Percentiles rank a stretch among this genome's conserved stretches.
Evolutionary conservation across 345 rosid species (phyloP).

Genomic region (Bruguiera parviflora): DNA sequence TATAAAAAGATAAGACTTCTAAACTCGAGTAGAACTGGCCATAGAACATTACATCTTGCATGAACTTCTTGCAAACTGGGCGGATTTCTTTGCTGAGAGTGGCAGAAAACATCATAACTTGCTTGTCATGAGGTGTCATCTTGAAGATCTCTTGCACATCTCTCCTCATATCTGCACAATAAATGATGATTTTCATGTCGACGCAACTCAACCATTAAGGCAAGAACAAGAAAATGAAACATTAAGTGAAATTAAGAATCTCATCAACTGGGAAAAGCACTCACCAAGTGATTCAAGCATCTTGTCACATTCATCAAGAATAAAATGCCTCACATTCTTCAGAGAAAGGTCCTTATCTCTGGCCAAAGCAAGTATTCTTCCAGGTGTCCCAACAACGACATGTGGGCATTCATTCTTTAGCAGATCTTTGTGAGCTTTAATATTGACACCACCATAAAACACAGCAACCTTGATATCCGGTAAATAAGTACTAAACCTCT

Average conservation of each 20-base stretch:
- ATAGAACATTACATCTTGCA: slow-evolving; percentile 98
- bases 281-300: slow-evolving; percentile 99
- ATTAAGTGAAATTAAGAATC: background rate
- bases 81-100: slow-evolving; percentile 99
- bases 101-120: slow-evolving; percentile 99
- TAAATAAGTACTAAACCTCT: slow-evolving; percentile 92
- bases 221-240: background rate
- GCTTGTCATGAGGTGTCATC: slow-evolving; percentile 99
- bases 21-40: slow-evolving; percentile 59
- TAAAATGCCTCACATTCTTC: slow-evolving; percentile 99
- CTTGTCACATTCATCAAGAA: slow-evolving; percentile 98
- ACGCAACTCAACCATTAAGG: background rate
- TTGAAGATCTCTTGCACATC: slow-evolving; percentile 99
- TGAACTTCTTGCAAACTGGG: slow-evolving; percentile 98
- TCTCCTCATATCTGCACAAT: slow-evolving; percentile 78
- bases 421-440: slow-evolving; percentile 82
- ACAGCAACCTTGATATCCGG: slow-evolving; percentile 91
- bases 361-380: slow-evolving; percentile 80
- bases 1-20: slow-evolving; percentile 43
- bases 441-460: slow-evolving; percentile 93
- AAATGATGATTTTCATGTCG: background rate
- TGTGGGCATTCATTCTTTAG: slow-evolving; percentile 99
- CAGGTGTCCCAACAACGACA: slow-evolving; percentile 98
- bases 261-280: background rate
- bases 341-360: slow-evolving; percentile 93